Conservation (phyloP, 176 grass and related monocot species). For the Lolium multiflorum region DNA sequence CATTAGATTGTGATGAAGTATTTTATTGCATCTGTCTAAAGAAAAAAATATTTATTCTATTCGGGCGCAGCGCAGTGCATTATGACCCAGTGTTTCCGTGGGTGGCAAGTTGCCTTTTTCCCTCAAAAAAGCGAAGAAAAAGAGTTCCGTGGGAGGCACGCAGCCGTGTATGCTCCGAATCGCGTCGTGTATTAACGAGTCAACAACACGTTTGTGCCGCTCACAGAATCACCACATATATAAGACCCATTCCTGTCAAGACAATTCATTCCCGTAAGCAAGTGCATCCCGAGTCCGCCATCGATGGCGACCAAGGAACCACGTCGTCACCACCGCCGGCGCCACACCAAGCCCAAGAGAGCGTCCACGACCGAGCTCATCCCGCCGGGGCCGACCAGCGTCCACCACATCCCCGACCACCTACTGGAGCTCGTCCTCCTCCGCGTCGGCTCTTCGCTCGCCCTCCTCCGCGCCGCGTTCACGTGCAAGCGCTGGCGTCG, state of each 20-base stretch:
- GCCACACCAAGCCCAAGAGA: neutral
- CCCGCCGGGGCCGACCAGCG: neutral
- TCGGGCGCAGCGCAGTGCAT: neutral
- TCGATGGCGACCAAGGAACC: neutral
- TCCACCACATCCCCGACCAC: slow-evolving; percentile 27
- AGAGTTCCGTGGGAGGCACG: neutral
- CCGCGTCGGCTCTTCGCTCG: neutral
- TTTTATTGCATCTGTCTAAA: too few relatives aligned
- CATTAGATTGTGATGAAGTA: too few relatives aligned
- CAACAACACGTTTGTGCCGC: neutral
- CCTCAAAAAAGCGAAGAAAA: neutral
- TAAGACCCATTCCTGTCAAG: neutral
- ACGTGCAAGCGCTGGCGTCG: slow-evolving; percentile 1
- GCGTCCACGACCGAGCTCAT: neutral
- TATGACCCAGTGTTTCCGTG: neutral
- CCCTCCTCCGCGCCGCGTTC: neutral
- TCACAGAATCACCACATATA: neutral
- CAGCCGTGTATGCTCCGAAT: neutral
- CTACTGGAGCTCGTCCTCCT: slow-evolving; percentile 24
- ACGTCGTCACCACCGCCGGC: neutral
- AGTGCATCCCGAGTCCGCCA: neutral
- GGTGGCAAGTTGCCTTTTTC: slow-evolving; percentile 2
- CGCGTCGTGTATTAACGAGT: neutral
- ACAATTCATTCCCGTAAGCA: neutral
- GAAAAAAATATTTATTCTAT: neutral